Evolutionary conservation across 2,329 filamentous ascomycete species (phyloP), one percentile per base, ranked within the genome.

Genomic region (Penicillium hesseltinei): DNA sequence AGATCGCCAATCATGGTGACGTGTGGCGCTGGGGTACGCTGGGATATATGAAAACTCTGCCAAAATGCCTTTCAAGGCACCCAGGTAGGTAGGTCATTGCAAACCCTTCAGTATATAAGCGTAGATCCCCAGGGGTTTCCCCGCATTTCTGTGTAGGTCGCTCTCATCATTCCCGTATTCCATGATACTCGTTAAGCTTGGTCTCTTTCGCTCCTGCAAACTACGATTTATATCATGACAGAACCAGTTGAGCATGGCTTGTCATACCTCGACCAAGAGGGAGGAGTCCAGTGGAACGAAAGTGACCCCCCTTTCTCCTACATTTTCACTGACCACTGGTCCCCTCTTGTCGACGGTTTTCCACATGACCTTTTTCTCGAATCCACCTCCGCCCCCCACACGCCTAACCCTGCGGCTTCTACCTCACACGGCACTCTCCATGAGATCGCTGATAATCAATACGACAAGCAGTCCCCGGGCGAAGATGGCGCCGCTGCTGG

Each of bases 71-170:
- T 17, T 1, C 51, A 54, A 54, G 51, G 51, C 44, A 40, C 44
- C 51, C 36, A 54, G 51, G 51, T 47, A 54, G 51, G 43, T 54
- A 31, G 10, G 33, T 35, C 36, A 15, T 33, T 10, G 15, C 13
- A 17, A 19, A 23, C 13, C 35, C 21, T 33, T 19, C 19, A 42
- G 45, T 48, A 42, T 40, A 54, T 54, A 54, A 54, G 36, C 5
- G 38, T 54, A 31, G 19, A 40, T 39, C 25, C n/a, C 43, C 44
- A 29, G 10, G 21, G 3, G 8, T 4, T 39, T 45, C 51, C 43
- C 43, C 51, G 35, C 51, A 9, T 40, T 47, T 47, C 3, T 54
- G 23, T 5, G 33, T 48, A 31, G 33, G 15, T 33, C 15, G 27
- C 35, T 33, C 15, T 33, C 19, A 11, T 36, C 15, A 13, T 35